Evolutionary conservation across 495 filamentous ascomycete species (phyloP).

Genomic region (Tuber umbilicatum): DNA sequence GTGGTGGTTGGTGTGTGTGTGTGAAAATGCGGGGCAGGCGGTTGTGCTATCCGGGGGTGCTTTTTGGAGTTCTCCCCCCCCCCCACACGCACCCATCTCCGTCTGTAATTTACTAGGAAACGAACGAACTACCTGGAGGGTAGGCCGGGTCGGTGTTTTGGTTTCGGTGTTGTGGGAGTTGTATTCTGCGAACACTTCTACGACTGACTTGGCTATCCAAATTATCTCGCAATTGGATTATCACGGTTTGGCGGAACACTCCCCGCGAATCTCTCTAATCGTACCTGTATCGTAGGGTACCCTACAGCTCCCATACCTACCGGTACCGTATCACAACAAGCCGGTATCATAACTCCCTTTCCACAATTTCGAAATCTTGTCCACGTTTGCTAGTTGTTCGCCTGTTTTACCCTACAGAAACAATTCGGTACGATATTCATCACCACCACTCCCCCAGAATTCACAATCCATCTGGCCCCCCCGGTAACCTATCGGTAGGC

Average conservation of each 20-base stretch:
- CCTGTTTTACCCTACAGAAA: no score
- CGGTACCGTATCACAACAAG: background rate
- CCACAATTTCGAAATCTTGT: background rate
- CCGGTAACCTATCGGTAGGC: background rate
- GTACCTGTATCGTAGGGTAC: background rate
- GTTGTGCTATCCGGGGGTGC: background rate
- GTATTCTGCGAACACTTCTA: background rate
- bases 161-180: no score
- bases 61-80: no score
- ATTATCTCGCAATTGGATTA: background rate
- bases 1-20: background rate
- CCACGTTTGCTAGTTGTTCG: background rate
- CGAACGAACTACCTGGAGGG: no score
- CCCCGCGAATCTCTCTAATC: background rate
- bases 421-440: conserved; percentile 1
- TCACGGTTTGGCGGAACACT: background rate
- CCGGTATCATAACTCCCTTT: background rate
- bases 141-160: no score
- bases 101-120: no score
- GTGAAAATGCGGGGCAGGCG: background rate
- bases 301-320: background rate
- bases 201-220: background rate
- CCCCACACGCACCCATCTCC: no score
- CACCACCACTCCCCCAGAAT: background rate
- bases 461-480: background rate